Evolutionary conservation across 1,284 basidiomycete species (phyloP), one percentile per base, ranked within the genome.

Genomic region (Cutaneotrichosporon spelunceum): DNA sequence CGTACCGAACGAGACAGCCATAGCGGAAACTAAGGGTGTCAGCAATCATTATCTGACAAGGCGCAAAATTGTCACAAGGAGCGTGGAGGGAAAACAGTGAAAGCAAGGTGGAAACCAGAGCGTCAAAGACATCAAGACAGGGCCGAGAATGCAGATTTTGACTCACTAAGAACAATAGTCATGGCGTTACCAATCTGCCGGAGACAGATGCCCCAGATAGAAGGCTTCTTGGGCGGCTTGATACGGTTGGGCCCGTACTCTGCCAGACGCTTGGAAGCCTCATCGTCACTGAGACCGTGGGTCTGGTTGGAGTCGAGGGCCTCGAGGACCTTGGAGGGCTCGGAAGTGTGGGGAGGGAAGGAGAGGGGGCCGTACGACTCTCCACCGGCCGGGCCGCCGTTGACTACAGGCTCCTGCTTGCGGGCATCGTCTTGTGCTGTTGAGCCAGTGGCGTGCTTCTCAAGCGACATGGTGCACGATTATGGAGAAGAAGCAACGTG

Each of bases 1-100:
- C n/a, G 85, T 83, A 59, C 83, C 86, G 63, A 87, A 85, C 10
- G 85, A 86, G 23, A 87, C 81, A 11, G 83, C 83, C 79, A 88
- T 82, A 24, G 85, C 86, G 27, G 83, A 82, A 59, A 87, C 76
- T 57, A 84, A 16, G 19, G 16, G 34, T 6, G 54, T 63, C 49
- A 56, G 55, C 23, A 48, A 50, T 27, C 14, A 27, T n/a, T 50
- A 26, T n/a, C 14, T 5, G 26, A 23, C 5, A 11, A 26, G 47
- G 47, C 9, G 47, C 14, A 27, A 11, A 11, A 6, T 10, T 21
- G 47, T 48, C 47, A 48, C 47, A 14, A 27, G 47, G 47, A 16
- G 26, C 26, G 11, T 7, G 26, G 48, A 30, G 13, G 24, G 3
- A 11, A 47, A 45, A 26, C n/a, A 36, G 34, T 47, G 21, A 16